phyloP scores from a whole-genome alignment of 2,329 filamentous ascomycete genomes.

The Fusarium sp. region DNA sequence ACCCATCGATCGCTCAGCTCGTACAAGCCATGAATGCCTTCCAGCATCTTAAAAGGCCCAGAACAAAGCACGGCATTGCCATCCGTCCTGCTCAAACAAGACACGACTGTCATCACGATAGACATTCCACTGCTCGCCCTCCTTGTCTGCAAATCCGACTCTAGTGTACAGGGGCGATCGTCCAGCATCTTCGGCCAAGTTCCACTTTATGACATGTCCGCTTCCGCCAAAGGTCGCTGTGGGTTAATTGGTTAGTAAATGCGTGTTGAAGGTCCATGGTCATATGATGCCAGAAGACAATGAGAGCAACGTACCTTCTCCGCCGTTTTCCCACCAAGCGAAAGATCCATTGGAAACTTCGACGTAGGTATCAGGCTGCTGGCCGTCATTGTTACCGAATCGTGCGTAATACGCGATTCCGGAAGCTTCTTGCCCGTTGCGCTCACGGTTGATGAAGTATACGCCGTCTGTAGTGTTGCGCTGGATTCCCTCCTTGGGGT shows the following conservation, averaged over 20 bases:
- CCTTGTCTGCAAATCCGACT: neutral
- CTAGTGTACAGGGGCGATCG: neutral
- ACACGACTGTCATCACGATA: neutral
- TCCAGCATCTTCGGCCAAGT: neutral
- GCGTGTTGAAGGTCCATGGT: accelerated
- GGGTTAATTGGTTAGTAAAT: neutral
- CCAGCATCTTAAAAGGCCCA: neutral
- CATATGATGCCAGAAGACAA: neutral
- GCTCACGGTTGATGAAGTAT: neutral
- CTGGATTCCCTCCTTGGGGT: neutral
- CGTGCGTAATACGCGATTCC: neutral
- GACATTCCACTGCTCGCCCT: constrained; percentile 1
- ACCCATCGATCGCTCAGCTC: too few species aligned
- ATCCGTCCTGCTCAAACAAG: neutral
- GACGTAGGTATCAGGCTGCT: neutral
- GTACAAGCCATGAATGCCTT: neutral
- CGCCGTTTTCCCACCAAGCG: neutral
- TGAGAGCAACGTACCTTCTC: neutral
- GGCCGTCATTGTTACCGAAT: neutral
- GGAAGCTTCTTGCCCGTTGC: neutral
- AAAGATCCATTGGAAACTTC: neutral
- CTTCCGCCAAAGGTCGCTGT: neutral
- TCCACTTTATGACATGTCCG: constrained; percentile 1
- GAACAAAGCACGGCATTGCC: neutral
- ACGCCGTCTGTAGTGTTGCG: neutral